These are phyloP conservation scores for Rosa hybrid DNA, from an alignment of 331 rosid genomes.

Conservation along the genomic window DNA sequence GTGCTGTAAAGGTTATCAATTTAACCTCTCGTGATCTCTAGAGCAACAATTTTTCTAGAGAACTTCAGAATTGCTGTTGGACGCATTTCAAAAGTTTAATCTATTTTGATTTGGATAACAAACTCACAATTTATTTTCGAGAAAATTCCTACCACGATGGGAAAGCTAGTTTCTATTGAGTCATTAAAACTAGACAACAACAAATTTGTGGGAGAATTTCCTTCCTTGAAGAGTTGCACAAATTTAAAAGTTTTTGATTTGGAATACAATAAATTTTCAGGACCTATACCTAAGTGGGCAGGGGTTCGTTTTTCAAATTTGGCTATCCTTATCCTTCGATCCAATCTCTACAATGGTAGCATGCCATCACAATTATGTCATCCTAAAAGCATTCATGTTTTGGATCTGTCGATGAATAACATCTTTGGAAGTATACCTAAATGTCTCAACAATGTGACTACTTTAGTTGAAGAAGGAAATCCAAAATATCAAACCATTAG, in stretches of 20 bases:
- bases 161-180: neutral
- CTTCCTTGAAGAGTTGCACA: neutral
- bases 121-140: conserved; percentile 14
- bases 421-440: conserved; percentile 13
- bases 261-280: too few relatives aligned
- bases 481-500: rapidly evolving
- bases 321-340: neutral
- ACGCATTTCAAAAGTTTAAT: neutral
- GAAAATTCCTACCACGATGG: conserved; percentile 27
- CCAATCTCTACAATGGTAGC: neutral
- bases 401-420: neutral
- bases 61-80: conserved; percentile 36
- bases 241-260: neutral
- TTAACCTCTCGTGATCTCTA: neutral
- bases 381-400: neutral
- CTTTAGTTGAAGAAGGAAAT: neutral
- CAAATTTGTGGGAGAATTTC: neutral
- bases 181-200: neutral
- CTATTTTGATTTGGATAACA: neutral
- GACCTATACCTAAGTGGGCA: too few relatives aligned
- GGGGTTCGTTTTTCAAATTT: neutral
- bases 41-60: neutral
- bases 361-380: neutral
- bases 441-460: neutral
- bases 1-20: neutral